phyloP scores from a whole-genome alignment of 75 land plant species.

The Gnetum montanum region DNA sequence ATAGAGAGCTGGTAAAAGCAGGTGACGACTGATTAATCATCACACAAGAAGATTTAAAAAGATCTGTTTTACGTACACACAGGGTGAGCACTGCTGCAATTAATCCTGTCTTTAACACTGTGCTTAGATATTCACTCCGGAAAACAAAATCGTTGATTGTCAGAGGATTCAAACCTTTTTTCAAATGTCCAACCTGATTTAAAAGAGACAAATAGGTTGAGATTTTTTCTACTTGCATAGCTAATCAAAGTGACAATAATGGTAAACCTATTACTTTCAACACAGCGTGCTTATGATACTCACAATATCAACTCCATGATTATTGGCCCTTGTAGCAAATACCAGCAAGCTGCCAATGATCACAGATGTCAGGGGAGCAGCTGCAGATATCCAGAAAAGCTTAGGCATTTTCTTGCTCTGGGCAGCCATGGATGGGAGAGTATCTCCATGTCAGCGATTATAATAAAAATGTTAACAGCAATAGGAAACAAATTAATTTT shows the following conservation, averaged over 20 bases:
- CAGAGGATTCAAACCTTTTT: conserved; percentile 27
- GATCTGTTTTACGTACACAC: conserved; percentile 9
- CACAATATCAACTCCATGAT: conserved; percentile 63
- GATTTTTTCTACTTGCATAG: too few relatives aligned
- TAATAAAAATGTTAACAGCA: not conserved
- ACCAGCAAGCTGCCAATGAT: conserved; percentile 52
- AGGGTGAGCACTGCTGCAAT: conserved; percentile 16
- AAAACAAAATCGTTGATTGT: conserved; percentile 1
- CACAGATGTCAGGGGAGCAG: conserved; percentile 51
- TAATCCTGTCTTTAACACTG: not conserved
- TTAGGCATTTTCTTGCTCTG: conserved; percentile 36
- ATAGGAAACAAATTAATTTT: not conserved
- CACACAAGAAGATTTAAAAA: not conserved
- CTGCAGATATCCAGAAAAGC: conserved; percentile 73
- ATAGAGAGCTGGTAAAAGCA: too few relatives aligned
- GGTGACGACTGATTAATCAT: not conserved
- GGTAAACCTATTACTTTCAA: too few relatives aligned
- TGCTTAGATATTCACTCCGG: not conserved
- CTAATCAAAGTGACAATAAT: too few relatives aligned
- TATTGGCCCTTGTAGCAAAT: conserved; percentile 36
- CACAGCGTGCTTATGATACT: too few relatives aligned
- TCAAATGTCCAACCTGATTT: conserved; percentile 17
- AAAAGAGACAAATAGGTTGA: too few relatives aligned
- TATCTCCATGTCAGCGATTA: not conserved
- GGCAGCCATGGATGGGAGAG: not conserved